phyloP scores from a whole-genome alignment of 768 basidiomycete species.

The Hericium rajendrae region DNA sequence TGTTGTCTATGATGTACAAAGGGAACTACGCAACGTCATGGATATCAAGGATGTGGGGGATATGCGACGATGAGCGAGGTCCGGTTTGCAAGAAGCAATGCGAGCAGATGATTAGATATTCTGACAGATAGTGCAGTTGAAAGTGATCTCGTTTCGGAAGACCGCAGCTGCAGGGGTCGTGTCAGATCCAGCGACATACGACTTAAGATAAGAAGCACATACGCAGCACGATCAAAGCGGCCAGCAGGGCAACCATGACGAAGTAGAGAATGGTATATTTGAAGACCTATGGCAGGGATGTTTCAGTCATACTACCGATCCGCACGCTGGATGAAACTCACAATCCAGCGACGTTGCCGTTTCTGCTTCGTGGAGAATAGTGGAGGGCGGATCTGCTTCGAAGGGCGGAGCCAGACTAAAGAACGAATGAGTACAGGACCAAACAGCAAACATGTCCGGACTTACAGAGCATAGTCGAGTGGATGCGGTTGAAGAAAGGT shows the following conservation, averaged over 20 bases:
- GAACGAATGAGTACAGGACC: slow-evolving; percentile 1
- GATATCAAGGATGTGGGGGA: not conserved
- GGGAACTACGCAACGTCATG: not conserved
- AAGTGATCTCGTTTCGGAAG: slow-evolving; percentile 71
- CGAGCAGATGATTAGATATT: slow-evolving; percentile 51
- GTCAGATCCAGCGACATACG: slow-evolving; percentile 8
- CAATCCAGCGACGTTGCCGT: slow-evolving; percentile 86
- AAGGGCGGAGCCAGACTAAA: slow-evolving; percentile 89
- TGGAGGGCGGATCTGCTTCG: slow-evolving; percentile 88
- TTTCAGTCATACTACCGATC: not conserved
- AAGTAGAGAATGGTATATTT: slow-evolving; percentile 83
- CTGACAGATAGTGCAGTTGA: slow-evolving; percentile 78
- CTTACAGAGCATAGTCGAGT: slow-evolving; percentile 58
- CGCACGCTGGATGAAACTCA: slow-evolving; percentile 23
- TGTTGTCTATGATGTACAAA: slow-evolving; percentile 2
- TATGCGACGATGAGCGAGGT: not conserved
- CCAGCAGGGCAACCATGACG: slow-evolving; percentile 63
- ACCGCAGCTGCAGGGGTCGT: slow-evolving; percentile 44
- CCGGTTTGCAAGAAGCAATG: slow-evolving; percentile 12
- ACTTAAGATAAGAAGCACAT: slow-evolving; percentile 24
- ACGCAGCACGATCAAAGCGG: slow-evolving; percentile 79
- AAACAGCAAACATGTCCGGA: not conserved
- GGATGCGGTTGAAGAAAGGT: slow-evolving; percentile 86
- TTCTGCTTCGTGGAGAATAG: slow-evolving; percentile 93
- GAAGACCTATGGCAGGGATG: slow-evolving; percentile 39